Evolutionary conservation across 495 filamentous ascomycete genomes (phyloP), one percentile per base, ranked within the genome.

Genomic region (Chaetomium fimeti): DNA sequence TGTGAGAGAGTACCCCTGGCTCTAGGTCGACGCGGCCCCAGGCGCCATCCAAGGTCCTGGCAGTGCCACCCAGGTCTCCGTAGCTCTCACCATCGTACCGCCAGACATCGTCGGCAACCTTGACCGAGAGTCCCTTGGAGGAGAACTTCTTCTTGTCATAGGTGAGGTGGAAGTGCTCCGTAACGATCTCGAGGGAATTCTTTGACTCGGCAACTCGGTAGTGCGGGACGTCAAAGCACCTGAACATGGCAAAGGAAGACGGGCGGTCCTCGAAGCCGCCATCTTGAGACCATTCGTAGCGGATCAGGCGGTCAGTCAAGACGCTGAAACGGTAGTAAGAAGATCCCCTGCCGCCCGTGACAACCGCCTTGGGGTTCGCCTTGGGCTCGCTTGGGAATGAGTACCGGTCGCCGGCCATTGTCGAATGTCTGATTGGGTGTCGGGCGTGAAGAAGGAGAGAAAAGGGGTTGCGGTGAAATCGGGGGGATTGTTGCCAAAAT

Each of bases 281-380:
- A 59, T 87, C 84, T 15, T 73, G 65, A 1, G 84, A 84, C 81
- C 82, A 87, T 73, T 87, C 84, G 62, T 77, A 86, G 24, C 84
- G 81, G 22, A 87, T 36, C 1, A 86, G 69, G 20, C 77, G 70
- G 27, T 82, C 78, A 3, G 78, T 79, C 28, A 87, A 74, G 20
- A 87, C 64, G 27, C 77, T 85, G 72, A 87, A 87, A 47, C 84
- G 81, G 67, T 82, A 86, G 16, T 77, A 72, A 6, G 55, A 53
- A 45, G 43, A 60, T 8, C 58, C 56, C 43, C 62, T 58, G 29
- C 71, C 68, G 52, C 79, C 83, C 11, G 71, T 68, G 29, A 87
- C 75, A 25, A 82, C 72, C 18, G 83, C 77, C 13, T 76, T 68
- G 20, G 79, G 71, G 55, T 83, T 74, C 4, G 83, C 78, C 18